Percentiles rank a stretch among this genome's conserved stretches.
Conservation (phyloP, 1,284 basidiomycete genomes). For the Phellopilus nigrolimitatus region DNA sequence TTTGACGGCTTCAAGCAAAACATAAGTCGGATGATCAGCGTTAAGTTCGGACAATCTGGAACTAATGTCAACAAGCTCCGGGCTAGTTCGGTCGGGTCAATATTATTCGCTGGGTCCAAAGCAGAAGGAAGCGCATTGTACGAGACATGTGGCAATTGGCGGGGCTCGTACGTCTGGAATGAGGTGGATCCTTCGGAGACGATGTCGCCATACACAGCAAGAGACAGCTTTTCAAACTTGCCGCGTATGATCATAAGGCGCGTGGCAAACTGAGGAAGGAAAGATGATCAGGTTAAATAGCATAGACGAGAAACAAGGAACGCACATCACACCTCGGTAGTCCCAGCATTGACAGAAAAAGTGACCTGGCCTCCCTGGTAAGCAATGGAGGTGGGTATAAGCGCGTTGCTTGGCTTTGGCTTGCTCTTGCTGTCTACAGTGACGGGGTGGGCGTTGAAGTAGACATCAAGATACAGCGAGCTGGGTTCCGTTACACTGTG, state of each 20-base stretch:
- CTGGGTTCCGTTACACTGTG: conserved; percentile 63
- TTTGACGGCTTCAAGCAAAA: conserved; percentile 70
- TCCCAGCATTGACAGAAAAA: conserved; percentile 51
- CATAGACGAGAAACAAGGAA: conserved; percentile 4
- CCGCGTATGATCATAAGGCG: conserved; percentile 77
- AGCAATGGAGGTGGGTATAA: conserved; percentile 66
- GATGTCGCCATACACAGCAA: conserved; percentile 64
- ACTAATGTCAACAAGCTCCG: conserved; percentile 54
- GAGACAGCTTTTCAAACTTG: conserved; percentile 56
- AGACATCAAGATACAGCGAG: conserved; percentile 66
- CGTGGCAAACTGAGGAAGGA: conserved; percentile 53
- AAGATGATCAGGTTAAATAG: conserved; percentile 8
- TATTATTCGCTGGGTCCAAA: conserved; percentile 55
- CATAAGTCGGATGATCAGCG: conserved; percentile 61
- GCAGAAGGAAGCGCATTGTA: conserved; percentile 39
- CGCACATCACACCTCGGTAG: conserved; percentile 54
- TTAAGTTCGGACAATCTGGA: conserved; percentile 53
- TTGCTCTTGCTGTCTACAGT: conserved; percentile 33
- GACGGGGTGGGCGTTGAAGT: conserved; percentile 59
- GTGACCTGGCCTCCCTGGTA: conserved; percentile 66
- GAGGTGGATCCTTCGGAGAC: conserved; percentile 32
- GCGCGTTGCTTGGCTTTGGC: conserved; percentile 57
- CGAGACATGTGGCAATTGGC: conserved; percentile 34
- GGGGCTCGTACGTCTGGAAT: conserved; percentile 32
- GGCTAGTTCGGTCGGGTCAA: conserved; percentile 58